A percentile compares a stretch with the other conserved stretches of the same genome.
These are phyloP conservation scores for Groenewaldozyma auringiensis DNA, from an alignment of 1,139 yeast species.

Conservation along the genomic window DNA sequence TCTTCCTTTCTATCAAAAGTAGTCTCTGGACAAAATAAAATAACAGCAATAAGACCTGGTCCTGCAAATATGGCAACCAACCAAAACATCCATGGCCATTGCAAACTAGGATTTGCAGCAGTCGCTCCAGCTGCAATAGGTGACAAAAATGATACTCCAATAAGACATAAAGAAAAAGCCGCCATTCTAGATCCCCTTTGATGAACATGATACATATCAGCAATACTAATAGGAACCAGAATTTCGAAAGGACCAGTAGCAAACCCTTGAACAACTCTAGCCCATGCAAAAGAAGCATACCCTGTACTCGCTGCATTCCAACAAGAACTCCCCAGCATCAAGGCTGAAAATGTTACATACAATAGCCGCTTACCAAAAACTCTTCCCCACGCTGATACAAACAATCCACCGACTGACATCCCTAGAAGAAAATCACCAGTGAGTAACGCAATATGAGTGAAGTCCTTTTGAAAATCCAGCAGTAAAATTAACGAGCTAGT, in stretches of 20 bases:
- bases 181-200: constrained; percentile 71
- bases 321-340: constrained; percentile 17
- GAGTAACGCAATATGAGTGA: neutral
- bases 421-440: constrained; percentile 2
- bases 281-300: constrained; percentile 33
- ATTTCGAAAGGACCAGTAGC: constrained; percentile 51
- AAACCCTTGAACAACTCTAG: constrained; percentile 41
- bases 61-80: constrained; percentile 64
- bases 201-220: constrained; percentile 53
- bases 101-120: constrained; percentile 37
- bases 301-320: constrained; percentile 30
- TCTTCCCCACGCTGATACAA: constrained; percentile 2
- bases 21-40: constrained; percentile 65
- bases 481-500: constrained; percentile 1
- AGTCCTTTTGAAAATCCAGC: neutral
- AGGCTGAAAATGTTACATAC: neutral
- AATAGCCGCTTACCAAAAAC: neutral
- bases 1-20: constrained; percentile 33
- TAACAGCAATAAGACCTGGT: constrained; percentile 44
- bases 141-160: constrained; percentile 65
- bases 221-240: constrained; percentile 40
- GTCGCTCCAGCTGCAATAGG: constrained; percentile 72
- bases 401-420: neutral
- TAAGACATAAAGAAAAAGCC: constrained; percentile 65
- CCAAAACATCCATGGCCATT: constrained; percentile 80